Conservation (phyloP, 805 yeast species). For the Yarrowia porcina region DNA sequence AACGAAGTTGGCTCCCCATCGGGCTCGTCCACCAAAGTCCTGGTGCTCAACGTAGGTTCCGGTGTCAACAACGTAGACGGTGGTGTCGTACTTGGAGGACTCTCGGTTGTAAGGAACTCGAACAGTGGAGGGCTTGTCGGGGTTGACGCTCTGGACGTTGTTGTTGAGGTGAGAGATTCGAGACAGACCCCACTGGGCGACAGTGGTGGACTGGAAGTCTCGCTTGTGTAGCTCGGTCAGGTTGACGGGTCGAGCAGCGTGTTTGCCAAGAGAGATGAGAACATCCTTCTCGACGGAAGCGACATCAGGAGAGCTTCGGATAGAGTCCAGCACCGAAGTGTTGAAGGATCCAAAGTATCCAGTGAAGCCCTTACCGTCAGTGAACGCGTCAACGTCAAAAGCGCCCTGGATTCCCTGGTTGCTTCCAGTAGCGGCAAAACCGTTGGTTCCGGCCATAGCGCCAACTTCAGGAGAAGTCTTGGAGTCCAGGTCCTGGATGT, state of each 20-base stretch:
- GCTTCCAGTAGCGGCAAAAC: background rate
- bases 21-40: conserved; percentile 56
- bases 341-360: conserved; percentile 23
- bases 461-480: background rate
- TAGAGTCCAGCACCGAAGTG: conserved; percentile 2
- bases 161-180: conserved; percentile 77
- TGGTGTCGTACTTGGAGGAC: conserved; percentile 47
- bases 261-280: conserved; percentile 42
- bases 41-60: conserved; percentile 51
- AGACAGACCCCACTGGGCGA: conserved; percentile 77
- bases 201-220: conserved; percentile 65
- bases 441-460: conserved; percentile 13
- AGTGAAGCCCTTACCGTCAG: conserved; percentile 11
- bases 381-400: background rate
- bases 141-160: conserved; percentile 34
- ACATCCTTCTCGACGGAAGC: conserved; percentile 66
- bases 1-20: conserved; percentile 51
- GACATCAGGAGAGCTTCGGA: conserved; percentile 8
- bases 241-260: conserved; percentile 2
- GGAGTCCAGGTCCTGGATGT: conserved; percentile 3
- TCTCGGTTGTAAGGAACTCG: conserved; percentile 57
- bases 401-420: conserved; percentile 21
- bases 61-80: conserved; percentile 55
- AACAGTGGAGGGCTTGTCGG: conserved; percentile 39
- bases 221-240: conserved; percentile 13